Evolutionary conservation across 1,284 basidiomycete species (phyloP), one percentile per base, ranked within the genome.

Genomic region (Cryptococcus floricola): DNA sequence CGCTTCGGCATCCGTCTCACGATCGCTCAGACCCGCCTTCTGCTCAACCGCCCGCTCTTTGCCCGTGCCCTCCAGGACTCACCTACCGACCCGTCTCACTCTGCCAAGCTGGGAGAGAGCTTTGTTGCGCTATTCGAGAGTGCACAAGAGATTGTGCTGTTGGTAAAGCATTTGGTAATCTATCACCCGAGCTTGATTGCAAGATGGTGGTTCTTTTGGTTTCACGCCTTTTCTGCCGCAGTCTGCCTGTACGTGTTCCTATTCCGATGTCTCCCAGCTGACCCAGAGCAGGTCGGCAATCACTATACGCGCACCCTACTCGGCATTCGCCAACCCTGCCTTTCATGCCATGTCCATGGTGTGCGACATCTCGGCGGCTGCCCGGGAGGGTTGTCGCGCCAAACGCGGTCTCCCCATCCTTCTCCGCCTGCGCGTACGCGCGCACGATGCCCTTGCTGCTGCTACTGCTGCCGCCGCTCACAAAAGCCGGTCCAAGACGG

Each of bases 121-220:
- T 77, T 77, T 52, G 50, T 71, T 4, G 72, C 69, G 14, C 56
- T 71, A 5, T 77, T 71, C 54, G 74, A 75, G 58, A 65, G 63
- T 18, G 72, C 74, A 0, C 69, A 68, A 48, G 74, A 77, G 54
- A 70, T 77, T 23, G 71, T 77, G 14, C 66, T 70, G 55, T 65
- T 74, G 19, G 71, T 76, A 50, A 70, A 73, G 57, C 66, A 68
- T 45, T 57, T 74, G 43, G 68, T 77, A 19, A 69, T 76, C 38
- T 77, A 73, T 55, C 73, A 75, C 49, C 76, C 74, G 4, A 65
- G 66, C 16, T 56, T 77, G 23, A 66, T 74, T 13, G 71, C 72
- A 8, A 60, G 76, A 19, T 75, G 70, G 71, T 74, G 71, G 71
- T 73, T 72, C 61, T 73, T 73, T 60, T 76, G 74, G 73, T 76